Evolutionary conservation across 225 moss, liverwort and hornwort genomes (phyloP).

Genomic region (Physcomitrium patens): DNA sequence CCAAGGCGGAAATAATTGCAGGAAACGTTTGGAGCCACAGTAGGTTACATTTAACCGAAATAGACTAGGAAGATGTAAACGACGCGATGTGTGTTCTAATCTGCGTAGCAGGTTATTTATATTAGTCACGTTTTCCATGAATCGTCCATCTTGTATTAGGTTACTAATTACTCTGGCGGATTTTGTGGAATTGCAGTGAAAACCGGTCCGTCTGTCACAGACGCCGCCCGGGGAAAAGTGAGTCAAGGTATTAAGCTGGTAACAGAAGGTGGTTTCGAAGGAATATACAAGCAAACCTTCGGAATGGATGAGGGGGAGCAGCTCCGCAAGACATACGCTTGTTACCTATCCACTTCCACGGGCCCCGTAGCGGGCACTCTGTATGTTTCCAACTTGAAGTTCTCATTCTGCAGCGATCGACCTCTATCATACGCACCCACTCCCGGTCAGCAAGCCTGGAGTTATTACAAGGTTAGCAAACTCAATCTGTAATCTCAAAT

Average conservation of each 20-base stretch:
- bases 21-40: constrained; percentile 75
- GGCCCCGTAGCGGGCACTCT: constrained; percentile 90
- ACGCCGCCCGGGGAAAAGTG: constrained; percentile 76
- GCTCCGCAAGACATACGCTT: constrained; percentile 86
- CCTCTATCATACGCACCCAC: constrained; percentile 70
- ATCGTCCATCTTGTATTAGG: too few relatives aligned
- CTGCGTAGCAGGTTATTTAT: too few relatives aligned
- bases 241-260: constrained; percentile 66
- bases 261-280: constrained; percentile 84
- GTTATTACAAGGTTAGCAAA: constrained; percentile 78
- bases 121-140: too few relatives aligned
- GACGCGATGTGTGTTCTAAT: too few relatives aligned
- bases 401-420: constrained; percentile 89
- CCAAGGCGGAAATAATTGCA: constrained; percentile 62
- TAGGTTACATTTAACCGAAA: constrained; percentile 42
- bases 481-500: too few relatives aligned
- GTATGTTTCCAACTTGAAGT: constrained; percentile 68
- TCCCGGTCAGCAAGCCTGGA: constrained; percentile 66
- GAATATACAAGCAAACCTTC: constrained; percentile 77
- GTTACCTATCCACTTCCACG: constrained; percentile 85
- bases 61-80: too few relatives aligned
- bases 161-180: background rate
- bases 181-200: constrained; percentile 55
- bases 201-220: constrained; percentile 68
- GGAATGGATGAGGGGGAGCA: constrained; percentile 50